phyloP scores from a whole-genome alignment of 2,329 filamentous ascomycete species.

The Microsporum audouinii region DNA sequence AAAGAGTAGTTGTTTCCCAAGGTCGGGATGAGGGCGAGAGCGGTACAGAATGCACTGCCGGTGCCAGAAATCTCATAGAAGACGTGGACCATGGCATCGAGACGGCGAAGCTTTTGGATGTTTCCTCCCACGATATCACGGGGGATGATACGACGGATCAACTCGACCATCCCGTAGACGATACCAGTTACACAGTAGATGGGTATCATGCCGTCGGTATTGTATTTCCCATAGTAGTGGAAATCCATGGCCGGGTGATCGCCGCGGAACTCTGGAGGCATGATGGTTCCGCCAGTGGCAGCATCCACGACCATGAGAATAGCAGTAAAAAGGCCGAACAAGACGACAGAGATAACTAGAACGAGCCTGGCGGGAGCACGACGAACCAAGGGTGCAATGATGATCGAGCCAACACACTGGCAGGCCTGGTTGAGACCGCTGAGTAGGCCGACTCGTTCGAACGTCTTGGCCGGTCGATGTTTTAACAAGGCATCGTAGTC shows the following conservation, averaged over 20 bases:
- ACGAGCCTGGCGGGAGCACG: slow-evolving; percentile 39
- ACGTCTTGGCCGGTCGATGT: slow-evolving; percentile 30
- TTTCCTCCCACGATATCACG: slow-evolving; percentile 43
- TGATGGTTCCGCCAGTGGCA: slow-evolving; percentile 38
- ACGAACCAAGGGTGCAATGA: slow-evolving; percentile 42
- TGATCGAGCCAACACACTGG: slow-evolving; percentile 41
- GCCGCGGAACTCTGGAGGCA: slow-evolving; percentile 20
- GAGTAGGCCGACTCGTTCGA: slow-evolving; percentile 38
- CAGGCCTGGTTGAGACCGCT: slow-evolving; percentile 42
- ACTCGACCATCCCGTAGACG: slow-evolving; percentile 41
- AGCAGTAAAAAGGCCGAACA: slow-evolving; percentile 39
- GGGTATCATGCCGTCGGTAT: slow-evolving; percentile 41
- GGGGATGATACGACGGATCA: slow-evolving; percentile 42
- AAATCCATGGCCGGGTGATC: slow-evolving; percentile 29
- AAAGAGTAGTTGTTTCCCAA: slow-evolving; percentile 44
- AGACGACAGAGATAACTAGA: slow-evolving; percentile 33
- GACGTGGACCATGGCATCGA: slow-evolving; percentile 39
- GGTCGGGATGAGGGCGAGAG: slow-evolving; percentile 39
- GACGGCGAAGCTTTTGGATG: slow-evolving; percentile 39
- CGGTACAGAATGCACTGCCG: slow-evolving; percentile 38
- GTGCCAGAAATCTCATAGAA: slow-evolving; percentile 42
- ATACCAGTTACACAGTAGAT: slow-evolving; percentile 37
- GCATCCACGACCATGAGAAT: slow-evolving; percentile 40
- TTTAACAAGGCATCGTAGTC: slow-evolving; percentile 32
- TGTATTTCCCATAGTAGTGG: slow-evolving; percentile 39